Evolutionary conservation across 352 stramenopile genomes (phyloP), one percentile per base, ranked within the genome.

Genomic region (Phytophthora litchii): DNA sequence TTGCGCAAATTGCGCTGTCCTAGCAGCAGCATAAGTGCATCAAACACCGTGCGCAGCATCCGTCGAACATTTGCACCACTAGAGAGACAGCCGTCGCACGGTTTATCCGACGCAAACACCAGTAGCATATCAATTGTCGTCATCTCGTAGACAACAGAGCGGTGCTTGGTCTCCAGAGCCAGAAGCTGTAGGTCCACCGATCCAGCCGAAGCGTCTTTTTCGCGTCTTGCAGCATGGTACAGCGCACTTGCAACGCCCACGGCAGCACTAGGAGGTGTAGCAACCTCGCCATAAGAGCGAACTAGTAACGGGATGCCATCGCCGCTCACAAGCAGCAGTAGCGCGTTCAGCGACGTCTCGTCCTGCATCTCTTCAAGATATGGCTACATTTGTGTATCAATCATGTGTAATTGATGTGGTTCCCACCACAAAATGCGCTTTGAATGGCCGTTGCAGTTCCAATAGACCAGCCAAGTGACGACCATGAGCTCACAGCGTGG

Each of bases 401-500:
- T 53, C 34, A 14, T 27, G n/a, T 45, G 16, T 32, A 32, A 31
- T n/a, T 47, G 0, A 19, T 49, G 48, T 60, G 21, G 21, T n/a
- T 8, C 11, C 60, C 46, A 69, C 17, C 21, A 54, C 3, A 0
- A 7, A 54, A 1, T 29, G 38, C n/a, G 19, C 34, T 54, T 64
- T 70, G 58, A 65, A 51, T 62, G 60, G 46, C 36, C 25, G 43
- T 55, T 54, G 38, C 34, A 59, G 14, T 12, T 17, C 14, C 19
- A n/a, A 27, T 16, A 34, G 25, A 47, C 13, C 11, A 46, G 10
- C 12, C 23, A 51, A 54, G 34, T 56, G 11, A 55, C 40, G 47
- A 73, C 27, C 42, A 97, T 97, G 89, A 97, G 89, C 71, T 79
- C 82, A 23, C 81, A 93, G 58, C 85, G 83, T 41, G 88, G 86